Percentiles rank a stretch among this genome's conserved stretches.
Evolutionary conservation across 441 rosid genomes (phyloP).

Genomic region (Populus hybrid): DNA sequence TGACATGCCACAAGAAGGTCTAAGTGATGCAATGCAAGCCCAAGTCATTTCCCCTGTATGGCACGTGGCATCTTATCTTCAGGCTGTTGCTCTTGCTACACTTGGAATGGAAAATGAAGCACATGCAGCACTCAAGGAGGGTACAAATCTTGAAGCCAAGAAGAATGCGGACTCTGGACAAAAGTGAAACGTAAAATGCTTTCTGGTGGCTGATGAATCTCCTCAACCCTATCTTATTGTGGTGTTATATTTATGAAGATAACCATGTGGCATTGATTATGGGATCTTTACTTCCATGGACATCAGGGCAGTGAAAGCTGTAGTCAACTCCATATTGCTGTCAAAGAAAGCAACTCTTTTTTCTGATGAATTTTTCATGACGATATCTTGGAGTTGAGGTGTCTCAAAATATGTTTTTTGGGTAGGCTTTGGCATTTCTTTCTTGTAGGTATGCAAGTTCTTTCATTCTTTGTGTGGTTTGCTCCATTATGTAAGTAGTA

Average conservation of each 20-base stretch:
- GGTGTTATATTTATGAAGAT: constrained; percentile 16
- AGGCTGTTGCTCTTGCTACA: constrained; percentile 58
- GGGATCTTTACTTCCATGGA: constrained; percentile 1
- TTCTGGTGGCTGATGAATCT: not conserved
- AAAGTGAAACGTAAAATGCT: constrained; percentile 8
- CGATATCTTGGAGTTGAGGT: constrained; percentile 13
- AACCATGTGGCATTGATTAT: constrained; percentile 1
- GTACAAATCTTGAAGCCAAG: constrained; percentile 59
- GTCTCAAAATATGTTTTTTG: not conserved
- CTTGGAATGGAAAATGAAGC: constrained; percentile 78
- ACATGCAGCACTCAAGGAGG: constrained; percentile 69
- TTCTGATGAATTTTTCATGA: not conserved
- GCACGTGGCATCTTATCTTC: constrained; percentile 84
- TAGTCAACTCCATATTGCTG: not conserved
- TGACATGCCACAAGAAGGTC: constrained; percentile 75
- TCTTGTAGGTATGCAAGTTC: constrained; percentile 8
- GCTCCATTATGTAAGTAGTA: constrained; percentile 11
- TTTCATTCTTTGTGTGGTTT: constrained; percentile 26
- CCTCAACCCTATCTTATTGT: not conserved
- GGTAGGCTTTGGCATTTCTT: not conserved
- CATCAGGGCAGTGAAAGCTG: not conserved
- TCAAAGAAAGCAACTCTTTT: constrained; percentile 10
- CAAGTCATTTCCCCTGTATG: constrained; percentile 77
- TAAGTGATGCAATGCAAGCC: constrained; percentile 79
- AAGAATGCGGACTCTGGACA: constrained; percentile 30